phyloP scores from a whole-genome alignment of 2,329 filamentous ascomycete genomes.

The Reticulascus tulasneorum region DNA sequence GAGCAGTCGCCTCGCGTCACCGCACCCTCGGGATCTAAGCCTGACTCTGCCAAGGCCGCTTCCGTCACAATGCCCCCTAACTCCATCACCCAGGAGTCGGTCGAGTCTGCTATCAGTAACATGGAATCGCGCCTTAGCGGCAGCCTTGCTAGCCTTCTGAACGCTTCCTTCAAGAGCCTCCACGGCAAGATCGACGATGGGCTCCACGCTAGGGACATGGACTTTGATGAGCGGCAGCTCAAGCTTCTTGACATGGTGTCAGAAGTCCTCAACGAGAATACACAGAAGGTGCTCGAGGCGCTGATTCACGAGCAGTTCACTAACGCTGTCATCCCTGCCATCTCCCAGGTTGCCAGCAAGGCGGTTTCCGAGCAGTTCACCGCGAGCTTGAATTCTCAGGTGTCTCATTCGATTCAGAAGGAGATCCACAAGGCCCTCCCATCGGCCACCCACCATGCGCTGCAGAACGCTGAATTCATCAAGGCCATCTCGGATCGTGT shows the following conservation, averaged over 20 bases:
- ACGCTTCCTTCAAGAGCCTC: conserved; percentile 57
- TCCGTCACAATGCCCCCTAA: conserved; percentile 19
- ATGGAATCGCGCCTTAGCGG: conserved; percentile 49
- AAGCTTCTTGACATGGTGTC: conserved; percentile 56
- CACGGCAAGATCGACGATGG: conserved; percentile 65
- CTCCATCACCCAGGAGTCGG: conserved; percentile 37
- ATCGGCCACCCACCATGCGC: conserved; percentile 58
- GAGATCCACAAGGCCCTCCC: conserved; percentile 72
- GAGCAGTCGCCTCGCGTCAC: conserved; percentile 28
- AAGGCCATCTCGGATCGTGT: conserved; percentile 71
- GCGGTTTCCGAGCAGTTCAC: conserved; percentile 70
- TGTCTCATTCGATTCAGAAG: conserved; percentile 64
- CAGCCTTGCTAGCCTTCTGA: conserved; percentile 48
- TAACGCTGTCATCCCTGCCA: conserved; percentile 68
- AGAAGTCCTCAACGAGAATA: conserved; percentile 58
- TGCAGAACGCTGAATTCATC: conserved; percentile 71
- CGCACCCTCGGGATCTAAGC: conserved; percentile 27
- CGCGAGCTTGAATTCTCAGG: conserved; percentile 60
- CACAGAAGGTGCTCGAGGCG: conserved; percentile 67
- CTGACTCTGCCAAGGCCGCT: conserved; percentile 28
- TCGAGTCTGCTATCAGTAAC: conserved; percentile 50
- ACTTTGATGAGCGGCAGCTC: conserved; percentile 49
- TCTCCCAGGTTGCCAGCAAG: conserved; percentile 64
- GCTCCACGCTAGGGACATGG: conserved; percentile 44
- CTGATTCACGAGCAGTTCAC: conserved; percentile 76